Evolutionary conservation across 2,329 filamentous ascomycete genomes (phyloP), one percentile per base, ranked within the genome.

Genomic region (Colletotrichum caudatum): DNA sequence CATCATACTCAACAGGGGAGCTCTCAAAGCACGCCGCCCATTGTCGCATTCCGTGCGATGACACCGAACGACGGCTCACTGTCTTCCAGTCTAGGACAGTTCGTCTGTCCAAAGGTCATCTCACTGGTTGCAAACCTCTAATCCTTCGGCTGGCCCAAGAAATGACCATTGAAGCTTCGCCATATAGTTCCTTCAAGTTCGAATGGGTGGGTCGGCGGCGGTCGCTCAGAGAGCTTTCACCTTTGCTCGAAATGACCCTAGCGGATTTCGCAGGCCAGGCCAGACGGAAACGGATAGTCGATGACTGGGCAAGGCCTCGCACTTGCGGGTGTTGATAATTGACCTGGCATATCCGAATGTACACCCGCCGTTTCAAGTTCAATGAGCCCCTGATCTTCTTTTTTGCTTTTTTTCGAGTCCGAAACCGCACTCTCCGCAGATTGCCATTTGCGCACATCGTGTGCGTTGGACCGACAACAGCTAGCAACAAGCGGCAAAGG

Each of bases 401-500:
- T 51, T 18, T 20, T 41, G 8, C 14, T 58, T 61, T 5, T 61
- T 5, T 41, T 41, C 23, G 29, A 46, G 29, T 37, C 5, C 29
- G 33, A 35, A 23, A 48, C 33, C 7, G 5, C 9, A n/a, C 8
- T 64, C 33, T 39, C 11, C 2, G 54, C 37, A 37, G 23, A 1
- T 18, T 18, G 37, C 8, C 39, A 58, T 48, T 48, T 48, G 46
- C 9, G n/a, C 9, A 48, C 46, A 57, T 5, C 14, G 9, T 59
- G 23, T 23, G 54, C 20, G 53, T 71, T 54, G 59, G 14, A 29
- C 65, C 35, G 29, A 23, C 69, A 59, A 54, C 26, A 41, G 33
- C 12, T 29, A 56, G 53, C 35, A 63, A 37, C 58, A 35, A 7
- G 23, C 35, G 58, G 44, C 58, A 44, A n/a, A 20, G 18, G n/a